Percentiles rank a stretch among this genome's conserved stretches.
Evolutionary conservation across 768 basidiomycete species (phyloP).

Genomic region (Filobasidium wieringae): DNA sequence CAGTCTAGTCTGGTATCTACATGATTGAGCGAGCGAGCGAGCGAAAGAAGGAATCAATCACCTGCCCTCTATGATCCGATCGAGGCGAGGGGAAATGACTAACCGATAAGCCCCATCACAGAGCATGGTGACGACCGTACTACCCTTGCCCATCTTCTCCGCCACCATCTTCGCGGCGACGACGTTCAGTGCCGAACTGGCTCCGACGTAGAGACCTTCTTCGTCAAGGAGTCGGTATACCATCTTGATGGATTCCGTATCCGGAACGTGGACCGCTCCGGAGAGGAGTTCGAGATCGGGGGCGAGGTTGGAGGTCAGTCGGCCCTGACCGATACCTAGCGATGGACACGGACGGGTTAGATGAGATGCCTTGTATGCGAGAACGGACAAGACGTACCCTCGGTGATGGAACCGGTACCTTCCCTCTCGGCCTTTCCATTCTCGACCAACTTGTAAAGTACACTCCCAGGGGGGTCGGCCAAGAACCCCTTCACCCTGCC

Average conservation of each 20-base stretch:
- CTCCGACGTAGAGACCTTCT: conserved; percentile 89
- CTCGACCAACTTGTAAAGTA: conserved; percentile 67
- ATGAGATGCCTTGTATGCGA: conserved; percentile 43
- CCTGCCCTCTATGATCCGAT: too few species aligned
- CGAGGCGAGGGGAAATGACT: conserved; percentile 8
- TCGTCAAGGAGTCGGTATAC: conserved; percentile 80
- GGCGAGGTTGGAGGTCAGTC: conserved; percentile 79
- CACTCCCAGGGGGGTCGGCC: conserved; percentile 93
- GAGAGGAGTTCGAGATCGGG: conserved; percentile 66
- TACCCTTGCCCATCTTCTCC: conserved; percentile 69
- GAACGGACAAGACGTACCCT: conserved; percentile 29
- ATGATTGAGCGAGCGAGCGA: not conserved
- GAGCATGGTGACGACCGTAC: conserved; percentile 69
- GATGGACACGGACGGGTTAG: not conserved
- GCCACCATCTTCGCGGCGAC: conserved; percentile 86
- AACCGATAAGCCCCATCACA: conserved; percentile 92
- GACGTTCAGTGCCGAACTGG: conserved; percentile 86
- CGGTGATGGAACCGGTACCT: conserved; percentile 39
- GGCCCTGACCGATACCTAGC: conserved; percentile 89
- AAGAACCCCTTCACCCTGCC: conserved; percentile 73
- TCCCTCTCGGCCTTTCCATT: conserved; percentile 48
- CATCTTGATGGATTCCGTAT: conserved; percentile 83
- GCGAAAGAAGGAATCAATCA: not conserved
- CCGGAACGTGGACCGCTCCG: conserved; percentile 75
- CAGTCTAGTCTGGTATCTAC: conserved; percentile 70